Evolutionary conservation across 495 filamentous ascomycete genomes (phyloP), one percentile per base, ranked within the genome.

Genomic region (Evernia prunastri): DNA sequence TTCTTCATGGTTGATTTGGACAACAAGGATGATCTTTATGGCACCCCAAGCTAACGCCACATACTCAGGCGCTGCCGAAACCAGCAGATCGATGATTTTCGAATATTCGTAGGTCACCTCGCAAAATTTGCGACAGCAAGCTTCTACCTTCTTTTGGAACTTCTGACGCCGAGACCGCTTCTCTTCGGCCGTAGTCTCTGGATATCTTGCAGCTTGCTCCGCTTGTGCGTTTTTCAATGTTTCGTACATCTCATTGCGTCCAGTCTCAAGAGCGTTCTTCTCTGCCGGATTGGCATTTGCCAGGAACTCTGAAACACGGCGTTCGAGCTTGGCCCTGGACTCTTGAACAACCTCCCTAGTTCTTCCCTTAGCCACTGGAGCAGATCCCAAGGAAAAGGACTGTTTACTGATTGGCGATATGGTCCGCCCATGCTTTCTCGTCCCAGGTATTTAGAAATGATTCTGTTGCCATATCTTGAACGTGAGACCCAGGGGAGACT

Each of bases 1-100:
- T 12, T 57, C 54, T 57, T 57, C 54, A 23, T 57, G 54, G 25
- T 57, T 29, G 54, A 57, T 57, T 25, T 57, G 54, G 5, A 31
- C 23, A 18, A 57, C 36, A 35, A 57, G 54, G 2, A 57, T 15
- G 15, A 57, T 57, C 54, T 57, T 57, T 20, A 57, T 57, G 20
- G 54, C 54, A 23, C 54, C 54, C 54, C 54, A 57, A 18, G 36
- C 54, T 25, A 57, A 23, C 13, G 54, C 3, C n/a, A 57, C 54
- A 33, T 57, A 57, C 33, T 57, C 54, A 57, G 54, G 54, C 33
- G 36, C 43, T n/a, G n/a, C 2, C 18, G 4, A n/a, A 20, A 23
- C 43, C 4, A 45, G 43, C 43, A 23, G n/a, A 11, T 45, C 43
- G 18, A 45, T 45, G 43, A 45, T 45, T 20, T 45, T n/a, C 18